phyloP scores from a whole-genome alignment of 768 basidiomycete species.

The Nevesoporus exiguus region DNA sequence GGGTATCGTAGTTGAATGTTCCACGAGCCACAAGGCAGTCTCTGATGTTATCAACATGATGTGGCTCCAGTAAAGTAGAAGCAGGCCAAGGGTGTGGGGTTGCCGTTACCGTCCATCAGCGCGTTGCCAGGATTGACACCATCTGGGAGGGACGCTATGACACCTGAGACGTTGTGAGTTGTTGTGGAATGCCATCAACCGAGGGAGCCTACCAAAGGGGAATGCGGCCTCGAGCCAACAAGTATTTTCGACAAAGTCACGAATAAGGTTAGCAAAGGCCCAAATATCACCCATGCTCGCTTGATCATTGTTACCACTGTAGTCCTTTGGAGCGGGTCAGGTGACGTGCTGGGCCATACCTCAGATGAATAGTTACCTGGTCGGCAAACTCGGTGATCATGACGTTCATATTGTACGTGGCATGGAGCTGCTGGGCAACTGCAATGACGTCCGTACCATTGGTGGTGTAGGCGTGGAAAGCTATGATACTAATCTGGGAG shows the following conservation, averaged over 20 bases:
- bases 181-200: neutral
- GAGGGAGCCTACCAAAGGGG: conserved; percentile 55
- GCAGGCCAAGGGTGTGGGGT: conserved; percentile 51
- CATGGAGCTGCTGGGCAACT: conserved; percentile 48
- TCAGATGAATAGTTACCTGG: conserved; percentile 39
- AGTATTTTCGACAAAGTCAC: conserved; percentile 42
- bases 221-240: conserved; percentile 36
- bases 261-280: conserved; percentile 40
- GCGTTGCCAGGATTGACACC: conserved; percentile 52
- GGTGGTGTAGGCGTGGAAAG: conserved; percentile 70
- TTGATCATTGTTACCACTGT: conserved; percentile 38
- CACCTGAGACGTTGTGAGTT: conserved; percentile 37
- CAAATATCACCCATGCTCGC: conserved; percentile 36
- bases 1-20: conserved; percentile 19
- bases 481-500: conserved; percentile 50
- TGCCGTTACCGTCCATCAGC: conserved; percentile 37
- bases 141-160: conserved; percentile 34
- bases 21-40: neutral
- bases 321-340: conserved; percentile 43
- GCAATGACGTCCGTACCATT: conserved; percentile 43
- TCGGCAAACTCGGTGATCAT: conserved; percentile 72
- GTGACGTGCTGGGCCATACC: neutral
- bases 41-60: neutral
- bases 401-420: conserved; percentile 39
- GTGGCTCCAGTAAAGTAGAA: conserved; percentile 35